Base-by-base conservation (phyloP, 495 filamentous ascomycete genomes). In the Hypoxylon perforatum region DNA sequence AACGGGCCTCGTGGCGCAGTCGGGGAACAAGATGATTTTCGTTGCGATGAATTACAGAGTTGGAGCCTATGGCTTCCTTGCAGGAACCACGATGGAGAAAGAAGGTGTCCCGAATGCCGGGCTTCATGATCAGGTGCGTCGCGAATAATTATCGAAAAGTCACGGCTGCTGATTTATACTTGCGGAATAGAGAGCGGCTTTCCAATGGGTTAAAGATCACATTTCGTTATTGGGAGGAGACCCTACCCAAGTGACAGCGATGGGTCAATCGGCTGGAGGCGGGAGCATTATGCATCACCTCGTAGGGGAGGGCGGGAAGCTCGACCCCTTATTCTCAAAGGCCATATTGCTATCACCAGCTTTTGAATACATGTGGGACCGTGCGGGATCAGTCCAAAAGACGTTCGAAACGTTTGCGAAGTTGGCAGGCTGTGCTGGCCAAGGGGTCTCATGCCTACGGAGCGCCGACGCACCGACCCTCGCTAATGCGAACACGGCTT, bases 171-270 rank as follows among this genome's bases (percentile, higher is more conserved):
- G 10, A 47, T 21, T n/a, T 14, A 6, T 25, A 4, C 11, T 21
- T 9, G 15, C 1, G 17, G 14, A 23, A 47, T 25, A 47, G 48
- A 63, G 81, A 12, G 79, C 80, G 9, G 81, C 76, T 0, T 73
- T 93, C 14, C 75, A 91, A 50, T 92, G 90, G 90, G 82, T 92
- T 3, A 81, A 88, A 57, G 78, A 86, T 56, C 78, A 92, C 62
- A 91, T 92, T 56, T 72, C 80, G 49, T 77, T 85, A 0, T 88
- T 92, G 61, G 89, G 90, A 4, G 90, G 91, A 6, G 86, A 92
- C 70, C 79, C 84, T 0, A 69, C 73, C 6, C 74, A 77, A 30
- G 86, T 92, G 10, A 92, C 91, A 0, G 84, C 91, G 0, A 84
- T 87, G 76, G 91, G 91, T 12, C 85, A 91, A 62, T 88, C 85